Evolutionary conservation across 805 yeast species (phyloP), one percentile per base, ranked within the genome.

Genomic region (Suhomyces sp.): DNA sequence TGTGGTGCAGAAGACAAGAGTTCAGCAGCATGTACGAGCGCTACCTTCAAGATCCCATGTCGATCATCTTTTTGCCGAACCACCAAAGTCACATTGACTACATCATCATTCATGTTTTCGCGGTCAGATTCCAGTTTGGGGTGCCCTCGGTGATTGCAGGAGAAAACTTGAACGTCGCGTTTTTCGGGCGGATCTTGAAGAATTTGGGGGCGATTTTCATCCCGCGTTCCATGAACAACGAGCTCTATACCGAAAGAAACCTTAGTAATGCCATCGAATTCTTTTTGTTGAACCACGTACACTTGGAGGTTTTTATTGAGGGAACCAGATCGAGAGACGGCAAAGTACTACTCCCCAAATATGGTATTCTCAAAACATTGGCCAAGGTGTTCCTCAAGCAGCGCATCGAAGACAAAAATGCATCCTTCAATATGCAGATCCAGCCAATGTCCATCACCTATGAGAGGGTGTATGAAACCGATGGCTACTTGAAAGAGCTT

Each of bases 311-410:
- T 53, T 83, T 83, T 57, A 79, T 83, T 47, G 87, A 83, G 62
- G 87, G 87, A n/a, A 81, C 85, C 1, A 73, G 87, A 39, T 82
- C 86, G 2, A 71, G 87, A 53, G 83, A 83, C 54, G 87, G 87
- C n/a, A 83, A 83, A 59, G 67, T 83, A 31, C 70, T 83, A 20
- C 71, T 83, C 22, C 87, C 87, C 12, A 83, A 83, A 60, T 81
- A 79, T 59, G 87, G 87, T 5, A 78, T 83, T 45, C 71, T 83
- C 55, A 83, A 82, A 62, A 77, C 75, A 44, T 68, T 82, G 43
- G 66, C 77, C 33, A 79, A 78, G 51, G 71, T 81, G 13, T 72
- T 79, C 33, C 60, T 74, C 24, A 63, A 73, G 20, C 83, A 82
- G 47, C 51, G 65, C 19, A 44, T 54, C 6, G 53, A 57, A 22